Evolutionary conservation across 2,329 filamentous ascomycete species (phyloP), one percentile per base, ranked within the genome.

Genomic region (Talaromyces sp.): DNA sequence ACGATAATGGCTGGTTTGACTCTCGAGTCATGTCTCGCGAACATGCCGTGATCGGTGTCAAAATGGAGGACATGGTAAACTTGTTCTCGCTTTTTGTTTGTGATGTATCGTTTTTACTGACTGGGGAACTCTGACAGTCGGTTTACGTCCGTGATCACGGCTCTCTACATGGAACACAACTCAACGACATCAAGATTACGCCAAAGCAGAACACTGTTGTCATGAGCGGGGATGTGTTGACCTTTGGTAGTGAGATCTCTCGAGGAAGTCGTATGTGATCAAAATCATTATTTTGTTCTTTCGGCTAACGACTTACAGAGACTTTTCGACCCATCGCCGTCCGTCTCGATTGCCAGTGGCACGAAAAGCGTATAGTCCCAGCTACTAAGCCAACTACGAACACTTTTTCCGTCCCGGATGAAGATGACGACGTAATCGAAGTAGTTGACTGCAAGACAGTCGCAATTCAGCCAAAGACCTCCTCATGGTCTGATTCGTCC

Each of bases 161-260:
- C 37, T 88, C 85, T 8, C 86, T 86, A 80, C 86, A 88, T 70
- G 86, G 86, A 33, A 88, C 85, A 18, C 80, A 73, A 63, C 66
- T 88, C 56, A 85, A 87, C 67, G 77, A 78, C 39, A 68, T 66
- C 42, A 78, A 75, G 42, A 69, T 85, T 28, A 62, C 68, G 3
- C 58, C 78, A 11, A 73, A 72, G 2, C 66, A 76, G 59, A 73
- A 76, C 18, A 76, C 78, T 57, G 64, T 72, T 1, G 64, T 85
- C 28, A 71, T 71, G 1, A 71, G 66, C 56, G 73, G 71, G 16
- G 76, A 78, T 66, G 62, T 73, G 1, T 46, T 79, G 31, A 73
- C 69, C 4, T 82, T 85, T 69, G 83, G 83, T 18, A 73, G 77
- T 39, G 75, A 81, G 64, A 81, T 85, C 25, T 77, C 75, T 64